Evolutionary conservation across 768 basidiomycete genomes (phyloP).

Genomic region (Dentipellis sp.): DNA sequence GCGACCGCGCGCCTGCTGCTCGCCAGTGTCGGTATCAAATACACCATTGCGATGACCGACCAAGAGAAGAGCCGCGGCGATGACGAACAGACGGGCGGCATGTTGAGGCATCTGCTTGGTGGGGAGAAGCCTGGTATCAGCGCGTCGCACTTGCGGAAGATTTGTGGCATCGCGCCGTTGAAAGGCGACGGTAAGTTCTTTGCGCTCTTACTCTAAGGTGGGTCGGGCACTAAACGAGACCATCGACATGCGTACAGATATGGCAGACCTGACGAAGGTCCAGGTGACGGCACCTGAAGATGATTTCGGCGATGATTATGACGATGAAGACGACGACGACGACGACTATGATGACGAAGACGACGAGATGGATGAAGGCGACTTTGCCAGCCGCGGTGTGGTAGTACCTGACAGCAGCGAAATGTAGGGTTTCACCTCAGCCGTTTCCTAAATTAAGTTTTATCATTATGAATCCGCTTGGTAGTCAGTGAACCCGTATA

Average conservation of each 20-base stretch:
- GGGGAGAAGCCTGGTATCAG: not conserved
- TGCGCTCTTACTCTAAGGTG: not conserved
- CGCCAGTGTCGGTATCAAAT: not conserved
- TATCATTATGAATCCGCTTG: no score
- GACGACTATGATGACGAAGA: not conserved
- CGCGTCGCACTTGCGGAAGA: not conserved
- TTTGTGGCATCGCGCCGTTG: not conserved
- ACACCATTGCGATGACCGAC: not conserved
- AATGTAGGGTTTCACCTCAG: no score
- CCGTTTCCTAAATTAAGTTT: no score
- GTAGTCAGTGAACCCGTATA: no score
- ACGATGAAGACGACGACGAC: not conserved
- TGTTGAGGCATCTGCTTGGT: not conserved
- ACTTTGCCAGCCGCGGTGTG: no score
- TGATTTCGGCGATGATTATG: not conserved
- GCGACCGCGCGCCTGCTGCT: not conserved
- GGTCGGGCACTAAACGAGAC: not conserved
- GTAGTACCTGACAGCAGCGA: no score
- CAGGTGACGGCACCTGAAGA: not conserved
- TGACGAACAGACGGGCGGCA: not conserved
- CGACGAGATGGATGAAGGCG: no score
- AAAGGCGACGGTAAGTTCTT: not conserved
- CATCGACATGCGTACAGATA: not conserved
- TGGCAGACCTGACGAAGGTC: not conserved
- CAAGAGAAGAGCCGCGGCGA: not conserved